A percentile compares a stretch with the other conserved stretches of the same genome.
Conservation (phyloP, 805 yeast genomes). For the Wickerhamiella qilinensis region DNA sequence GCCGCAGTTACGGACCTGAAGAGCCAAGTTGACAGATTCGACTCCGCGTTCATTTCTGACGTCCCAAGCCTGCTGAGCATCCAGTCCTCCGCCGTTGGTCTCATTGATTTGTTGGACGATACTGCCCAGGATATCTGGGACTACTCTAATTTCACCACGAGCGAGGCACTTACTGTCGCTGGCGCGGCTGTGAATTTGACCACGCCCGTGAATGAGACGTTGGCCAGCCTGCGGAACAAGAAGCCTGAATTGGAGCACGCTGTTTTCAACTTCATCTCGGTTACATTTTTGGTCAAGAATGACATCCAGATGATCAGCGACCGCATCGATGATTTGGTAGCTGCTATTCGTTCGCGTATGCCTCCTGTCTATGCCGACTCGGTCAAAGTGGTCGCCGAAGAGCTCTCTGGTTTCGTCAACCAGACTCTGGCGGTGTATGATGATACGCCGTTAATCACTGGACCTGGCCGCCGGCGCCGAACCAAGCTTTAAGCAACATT, state of each 20-base stretch:
- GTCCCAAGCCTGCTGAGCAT: conserved; percentile 5
- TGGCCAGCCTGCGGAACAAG: background rate
- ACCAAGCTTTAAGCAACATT: too few species aligned
- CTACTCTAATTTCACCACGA: background rate
- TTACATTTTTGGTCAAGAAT: background rate
- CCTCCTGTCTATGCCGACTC: background rate
- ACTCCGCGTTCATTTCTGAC: conserved; percentile 3
- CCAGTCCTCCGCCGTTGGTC: conserved; percentile 3
- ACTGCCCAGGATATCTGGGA: conserved; percentile 9
- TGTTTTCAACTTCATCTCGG: background rate
- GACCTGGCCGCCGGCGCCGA: background rate
- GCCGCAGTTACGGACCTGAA: conserved; percentile 1
- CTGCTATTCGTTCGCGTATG: background rate
- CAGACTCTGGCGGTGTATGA: background rate
- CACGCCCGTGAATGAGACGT: background rate
- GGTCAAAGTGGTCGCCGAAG: background rate
- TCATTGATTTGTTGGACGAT: conserved; percentile 6
- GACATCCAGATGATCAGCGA: background rate
- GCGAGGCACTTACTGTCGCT: background rate
- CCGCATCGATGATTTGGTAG: background rate
- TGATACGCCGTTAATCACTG: background rate
- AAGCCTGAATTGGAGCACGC: conserved; percentile 1
- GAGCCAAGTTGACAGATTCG: conserved; percentile 4
- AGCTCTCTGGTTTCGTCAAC: background rate
- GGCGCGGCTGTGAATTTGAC: background rate